Evolutionary conservation across 2,329 filamentous ascomycete species (phyloP), one percentile per base, ranked within the genome.

Genomic region (Phoma sp.): DNA sequence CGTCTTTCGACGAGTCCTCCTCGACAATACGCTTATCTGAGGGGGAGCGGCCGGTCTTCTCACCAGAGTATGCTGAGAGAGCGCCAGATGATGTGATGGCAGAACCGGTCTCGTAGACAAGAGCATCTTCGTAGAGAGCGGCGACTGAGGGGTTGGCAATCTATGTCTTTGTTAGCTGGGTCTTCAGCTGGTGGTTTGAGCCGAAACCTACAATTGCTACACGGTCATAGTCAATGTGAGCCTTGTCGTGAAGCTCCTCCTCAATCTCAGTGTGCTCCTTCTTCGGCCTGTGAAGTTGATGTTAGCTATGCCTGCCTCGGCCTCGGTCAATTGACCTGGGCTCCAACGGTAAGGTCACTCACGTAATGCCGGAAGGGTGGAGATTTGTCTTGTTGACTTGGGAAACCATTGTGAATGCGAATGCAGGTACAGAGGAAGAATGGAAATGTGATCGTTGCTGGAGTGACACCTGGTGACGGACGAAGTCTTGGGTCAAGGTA

Each of bases 191-290:
- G 10, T 25, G 18, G 15, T 32, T n/a, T 17, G 17, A 30, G 33
- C 14, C 23, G 9, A 21, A 53, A 76, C 91, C 77, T 85, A 96
- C 93, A 83, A 99, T 99, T 61, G 95, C 91, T 73, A 99, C 95
- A 74, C 92, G 90, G 80, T 98, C 91, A 77, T 98, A 99, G 84
- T 99, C 95, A 74, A 99, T 99, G 84, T 99, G 93, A 66, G 95
- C 95, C 74, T 89, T 92, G 80, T 97, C 92, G 79, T 98, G 93
- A 59, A 99, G 90, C 78, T 96, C 92, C 81, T 98, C 92, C 81
- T 99, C 92, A 63, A 99, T 87, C 78, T 98, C 95, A 38, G 95
- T 98, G 86, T 97, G 93, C 76, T 96, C 90, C 72, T 84, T 84
- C 73, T 87, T 83, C 62, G 93, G 91, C 79, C 92, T 96, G 72